Base-by-base conservation (phyloP, 257 asterid species). In the Forsythia suspensa region DNA sequence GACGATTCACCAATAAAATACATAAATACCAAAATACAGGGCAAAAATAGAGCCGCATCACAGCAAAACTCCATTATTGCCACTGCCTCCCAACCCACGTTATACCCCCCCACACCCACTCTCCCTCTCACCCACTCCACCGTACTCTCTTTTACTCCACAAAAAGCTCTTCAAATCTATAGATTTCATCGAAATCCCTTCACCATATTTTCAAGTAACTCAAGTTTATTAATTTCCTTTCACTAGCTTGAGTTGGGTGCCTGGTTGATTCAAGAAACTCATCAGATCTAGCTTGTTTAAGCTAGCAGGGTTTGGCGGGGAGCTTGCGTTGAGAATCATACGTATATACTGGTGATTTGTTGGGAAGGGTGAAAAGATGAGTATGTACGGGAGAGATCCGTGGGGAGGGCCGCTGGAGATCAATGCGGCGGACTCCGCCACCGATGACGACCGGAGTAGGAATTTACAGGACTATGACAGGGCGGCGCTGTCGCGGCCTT, bases 321-420 rank as follows among this genome's bases (percentile, higher is more conserved):
- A 68, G 44, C 15, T 66, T 36, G 10, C 18, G 46, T 65, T 70
- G 20, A 40, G 52, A 34, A 4, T 11, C 34, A 8, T 4, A 37
- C 3, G 29, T 55, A 5, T 37, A 8, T 7, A 11, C 18, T 20
- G 69, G 38, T 61, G 8, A 61, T 72, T 3, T 38, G n/a, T 12
- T 13, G 9, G 34, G 72, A 48, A 67, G 20, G 51, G 43, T 69
- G 70, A 3, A 48, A 46, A 65, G 69, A 79, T 77, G 67, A 89
- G 86, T 24, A 95, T 95, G 98, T 95, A 86, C 85, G 99, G 98
- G 0, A 86, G 99, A 74, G 99, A 95, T 88, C 98, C 98, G 39
- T 95, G 99, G 99, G 99, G 99, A 1, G 99, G 99, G 65, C 91
- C 99, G 24, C 84, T 95, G 84, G 99, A 95, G 86, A 95, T 95